Percentiles rank a stretch among this genome's conserved stretches.
These are phyloP conservation scores for Botrytis paeoniae DNA, from an alignment of 2,329 filamentous ascomycete species.

Conservation along the genomic window DNA sequence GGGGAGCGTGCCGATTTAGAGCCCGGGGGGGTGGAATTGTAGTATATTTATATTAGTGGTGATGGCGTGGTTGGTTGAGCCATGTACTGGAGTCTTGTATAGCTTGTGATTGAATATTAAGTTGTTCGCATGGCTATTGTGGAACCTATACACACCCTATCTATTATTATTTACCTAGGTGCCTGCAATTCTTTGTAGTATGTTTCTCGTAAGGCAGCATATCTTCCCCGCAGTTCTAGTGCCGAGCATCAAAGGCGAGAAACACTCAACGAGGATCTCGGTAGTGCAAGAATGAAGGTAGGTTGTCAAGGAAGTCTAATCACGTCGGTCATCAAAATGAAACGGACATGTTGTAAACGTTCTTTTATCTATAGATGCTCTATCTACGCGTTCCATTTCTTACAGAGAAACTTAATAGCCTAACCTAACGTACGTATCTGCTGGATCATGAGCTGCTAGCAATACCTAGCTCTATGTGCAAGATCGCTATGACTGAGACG, in stretches of 20 bases:
- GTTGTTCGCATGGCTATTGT: background rate
- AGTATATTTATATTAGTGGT: too few relatives aligned
- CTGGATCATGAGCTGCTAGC: background rate
- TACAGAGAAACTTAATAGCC: background rate
- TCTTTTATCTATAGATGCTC: background rate
- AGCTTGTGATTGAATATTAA: background rate
- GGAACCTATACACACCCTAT: background rate
- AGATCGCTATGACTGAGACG: background rate
- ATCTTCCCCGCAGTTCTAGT: background rate
- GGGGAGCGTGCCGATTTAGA: constrained; percentile 46
- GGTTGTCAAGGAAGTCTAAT: background rate
- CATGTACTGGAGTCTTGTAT: background rate
- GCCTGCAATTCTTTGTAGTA: background rate
- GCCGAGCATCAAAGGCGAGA: background rate
- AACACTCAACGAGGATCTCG: background rate
- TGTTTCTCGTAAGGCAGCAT: background rate
- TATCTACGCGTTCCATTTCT: background rate
- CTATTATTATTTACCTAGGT: background rate
- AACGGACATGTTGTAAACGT: background rate
- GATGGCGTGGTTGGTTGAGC: background rate
- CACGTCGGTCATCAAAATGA: background rate
- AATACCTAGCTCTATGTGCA: background rate
- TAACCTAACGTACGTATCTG: background rate
- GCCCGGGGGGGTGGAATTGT: too few relatives aligned
- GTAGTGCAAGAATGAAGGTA: background rate